Percentiles rank a stretch among this genome's conserved stretches.
These are phyloP conservation scores for Bidens hawaiensis DNA, from an alignment of 140 eudicot genomes.

Conservation along the genomic window DNA sequence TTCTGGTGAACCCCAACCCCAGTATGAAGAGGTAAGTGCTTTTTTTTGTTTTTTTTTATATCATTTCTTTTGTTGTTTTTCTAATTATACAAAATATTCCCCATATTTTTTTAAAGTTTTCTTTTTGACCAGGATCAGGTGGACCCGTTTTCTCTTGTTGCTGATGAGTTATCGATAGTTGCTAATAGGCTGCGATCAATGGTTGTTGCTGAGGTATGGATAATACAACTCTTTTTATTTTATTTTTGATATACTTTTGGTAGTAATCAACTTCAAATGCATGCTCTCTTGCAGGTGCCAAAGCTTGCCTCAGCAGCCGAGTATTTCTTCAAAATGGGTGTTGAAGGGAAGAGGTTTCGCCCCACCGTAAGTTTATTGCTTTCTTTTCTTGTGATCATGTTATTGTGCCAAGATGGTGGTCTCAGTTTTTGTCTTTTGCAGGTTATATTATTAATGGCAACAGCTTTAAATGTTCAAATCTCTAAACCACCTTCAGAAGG, in stretches of 20 bases:
- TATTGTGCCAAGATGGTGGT: neutral
- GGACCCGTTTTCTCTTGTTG: slow-evolving; percentile 95
- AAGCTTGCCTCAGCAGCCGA: slow-evolving; percentile 97
- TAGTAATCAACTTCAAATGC: neutral
- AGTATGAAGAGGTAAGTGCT: slow-evolving; percentile 42
- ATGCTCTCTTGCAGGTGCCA: slow-evolving; percentile 53
- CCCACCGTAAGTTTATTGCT: slow-evolving; percentile 66
- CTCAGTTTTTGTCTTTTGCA: slow-evolving; percentile 22
- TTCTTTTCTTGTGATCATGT: slow-evolving; percentile 2
- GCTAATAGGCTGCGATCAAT: slow-evolving; percentile 72
- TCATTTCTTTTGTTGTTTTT: neutral
- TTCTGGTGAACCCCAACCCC: slow-evolving; percentile 43
- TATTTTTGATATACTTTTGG: neutral
- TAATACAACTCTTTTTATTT: slow-evolving; percentile 3
- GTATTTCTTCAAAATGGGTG: slow-evolving; percentile 86
- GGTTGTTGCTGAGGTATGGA: slow-evolving; percentile 84
- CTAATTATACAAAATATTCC: neutral
- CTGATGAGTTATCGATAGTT: slow-evolving; percentile 76
- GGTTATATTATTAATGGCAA: slow-evolving; percentile 89
- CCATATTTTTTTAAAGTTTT: neutral
- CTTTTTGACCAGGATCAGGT: slow-evolving; percentile 49
- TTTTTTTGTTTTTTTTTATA: too few species aligned
- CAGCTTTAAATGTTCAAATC: slow-evolving; percentile 59
- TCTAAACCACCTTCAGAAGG: slow-evolving; percentile 39
- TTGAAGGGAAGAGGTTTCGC: slow-evolving; percentile 84